Base-by-base conservation (phyloP, 306 rosid genomes). In the Purshia tridentata region DNA sequence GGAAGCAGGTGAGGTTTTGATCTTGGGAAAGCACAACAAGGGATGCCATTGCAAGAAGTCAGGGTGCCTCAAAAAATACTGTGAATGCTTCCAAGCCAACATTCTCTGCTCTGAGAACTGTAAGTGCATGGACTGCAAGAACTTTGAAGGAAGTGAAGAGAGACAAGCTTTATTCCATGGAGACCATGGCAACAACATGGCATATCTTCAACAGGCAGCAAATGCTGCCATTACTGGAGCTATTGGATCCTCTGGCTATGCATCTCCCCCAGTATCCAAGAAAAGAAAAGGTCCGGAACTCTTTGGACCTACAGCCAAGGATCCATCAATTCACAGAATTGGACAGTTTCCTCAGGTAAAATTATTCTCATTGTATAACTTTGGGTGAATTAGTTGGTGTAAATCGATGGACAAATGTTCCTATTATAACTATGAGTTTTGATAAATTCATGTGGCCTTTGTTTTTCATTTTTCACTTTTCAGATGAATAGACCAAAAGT, bases 211-310 rank as follows among this genome's bases (percentile, higher is more conserved):
- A 83, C 98, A 88, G 86, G 97, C 93, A 29, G 99, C 99, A 69
- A 95, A 95, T 86, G 99, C 99, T 81, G 97, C 99, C 85, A 91
- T 95, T 78, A 95, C 98, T 77, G 99, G 97, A 79, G 99, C 98
- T 75, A 87, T 92, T 82, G 99, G 98, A 69, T 88, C 98, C 81
- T 92, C 96, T 63, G 99, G 99, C 37, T 95, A 77, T 83, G 85
- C 88, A 58, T 78, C 93, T 6, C 99, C 97, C 61, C 92, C 97
- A 18, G 83, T 83, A 75, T 80, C 98, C 70, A 92, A 82, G 86
- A 92, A 85, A 88, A 88, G 93, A 73, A 91, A 85, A 81, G 86
- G 89, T 40, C 97, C 83, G 73, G 99, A 90, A 60, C 88, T 82
- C 77, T 84, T 84, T 83, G 90, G 92, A 76, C 74, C 88, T 19